Evolutionary conservation across 2,329 filamentous ascomycete species (phyloP).

Genomic region (Tolypocladium inflatum): DNA sequence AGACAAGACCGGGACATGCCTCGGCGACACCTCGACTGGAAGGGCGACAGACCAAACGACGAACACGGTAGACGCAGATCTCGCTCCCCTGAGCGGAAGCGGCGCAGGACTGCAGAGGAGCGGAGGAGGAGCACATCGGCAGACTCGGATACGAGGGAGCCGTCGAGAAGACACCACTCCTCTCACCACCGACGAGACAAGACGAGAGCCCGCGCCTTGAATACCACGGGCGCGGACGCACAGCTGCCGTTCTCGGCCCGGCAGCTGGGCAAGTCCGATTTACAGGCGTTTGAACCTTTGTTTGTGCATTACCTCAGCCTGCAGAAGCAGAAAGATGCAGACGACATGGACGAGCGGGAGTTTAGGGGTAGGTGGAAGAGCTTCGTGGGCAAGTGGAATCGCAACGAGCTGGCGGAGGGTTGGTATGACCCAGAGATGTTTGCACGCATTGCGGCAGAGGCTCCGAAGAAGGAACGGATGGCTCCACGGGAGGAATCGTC

Average conservation of each 20-base stretch:
- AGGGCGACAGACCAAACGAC: neutral
- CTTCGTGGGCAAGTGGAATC: slow-evolving; percentile 88
- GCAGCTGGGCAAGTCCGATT: slow-evolving; percentile 58
- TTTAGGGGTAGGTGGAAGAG: slow-evolving; percentile 84
- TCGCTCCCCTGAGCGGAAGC: slow-evolving; percentile 6
- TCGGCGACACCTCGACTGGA: neutral
- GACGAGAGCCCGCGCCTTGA: neutral
- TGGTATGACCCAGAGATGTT: slow-evolving; percentile 86
- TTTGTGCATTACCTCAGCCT: slow-evolving; percentile 81
- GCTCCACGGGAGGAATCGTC: neutral
- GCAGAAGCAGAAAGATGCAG: slow-evolving; percentile 67
- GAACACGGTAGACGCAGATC: neutral
- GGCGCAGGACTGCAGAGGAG: neutral
- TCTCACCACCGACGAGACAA: slow-evolving; percentile 8
- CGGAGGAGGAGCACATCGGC: slow-evolving; percentile 4
- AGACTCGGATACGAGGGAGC: neutral
- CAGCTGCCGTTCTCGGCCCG: slow-evolving; percentile 57
- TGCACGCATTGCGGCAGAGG: slow-evolving; percentile 22
- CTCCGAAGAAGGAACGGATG: slow-evolving; percentile 2
- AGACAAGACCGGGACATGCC: neutral
- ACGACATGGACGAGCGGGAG: slow-evolving; percentile 65
- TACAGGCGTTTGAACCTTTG: slow-evolving; percentile 56
- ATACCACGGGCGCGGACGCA: neutral
- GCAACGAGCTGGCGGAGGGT: slow-evolving; percentile 72
- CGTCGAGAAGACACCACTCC: slow-evolving; percentile 13